phyloP scores from a whole-genome alignment of 2,329 filamentous ascomycete genomes.

The Apiospora malaysiana region DNA sequence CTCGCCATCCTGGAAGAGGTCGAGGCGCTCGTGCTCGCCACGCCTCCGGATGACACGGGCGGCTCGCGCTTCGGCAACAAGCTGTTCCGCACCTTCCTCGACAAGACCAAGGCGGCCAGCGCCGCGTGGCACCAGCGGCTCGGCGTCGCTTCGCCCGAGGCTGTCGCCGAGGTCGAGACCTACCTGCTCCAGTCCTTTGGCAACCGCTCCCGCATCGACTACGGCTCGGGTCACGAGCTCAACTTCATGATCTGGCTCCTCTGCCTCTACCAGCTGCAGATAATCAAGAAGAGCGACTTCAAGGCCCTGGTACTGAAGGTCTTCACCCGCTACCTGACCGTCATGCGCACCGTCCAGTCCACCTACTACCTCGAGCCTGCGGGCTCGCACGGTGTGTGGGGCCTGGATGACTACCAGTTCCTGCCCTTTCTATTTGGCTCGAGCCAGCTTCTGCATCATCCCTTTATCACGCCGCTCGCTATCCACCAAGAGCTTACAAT shows the following conservation, averaged over 20 bases:
- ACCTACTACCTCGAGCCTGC: conserved; percentile 97
- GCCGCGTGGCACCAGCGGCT: conserved; percentile 68
- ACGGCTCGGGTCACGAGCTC: conserved; percentile 95
- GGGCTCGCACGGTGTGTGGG: conserved; percentile 97
- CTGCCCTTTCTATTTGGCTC: conserved; percentile 94
- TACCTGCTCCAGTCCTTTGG: conserved; percentile 88
- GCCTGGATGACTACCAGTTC: conserved; percentile 96
- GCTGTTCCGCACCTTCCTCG: conserved; percentile 82
- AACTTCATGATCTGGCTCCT: conserved; percentile 97
- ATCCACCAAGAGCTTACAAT: conserved; percentile 90
- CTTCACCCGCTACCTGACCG: conserved; percentile 79
- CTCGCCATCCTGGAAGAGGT: conserved; percentile 73
- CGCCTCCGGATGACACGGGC: conserved; percentile 83
- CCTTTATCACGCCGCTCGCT: conserved; percentile 75
- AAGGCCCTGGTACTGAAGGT: conserved; percentile 75
- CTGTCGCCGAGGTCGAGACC: conserved; percentile 73
- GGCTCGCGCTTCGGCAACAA: conserved; percentile 96
- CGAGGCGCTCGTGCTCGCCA: conserved; percentile 67
- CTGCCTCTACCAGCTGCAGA: conserved; percentile 81
- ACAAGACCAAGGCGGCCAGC: conserved; percentile 64
- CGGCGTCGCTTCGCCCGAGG: conserved; percentile 55
- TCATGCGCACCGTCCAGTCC: conserved; percentile 88
- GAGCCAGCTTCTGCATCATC: conserved; percentile 85
- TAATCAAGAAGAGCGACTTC: conserved; percentile 72
- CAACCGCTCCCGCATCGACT: conserved; percentile 87